A percentile compares a stretch with the other conserved stretches of the same genome.
Evolutionary conservation across 2,329 filamentous ascomycete species (phyloP).

Genomic region (Cladophialophora carrionii): DNA sequence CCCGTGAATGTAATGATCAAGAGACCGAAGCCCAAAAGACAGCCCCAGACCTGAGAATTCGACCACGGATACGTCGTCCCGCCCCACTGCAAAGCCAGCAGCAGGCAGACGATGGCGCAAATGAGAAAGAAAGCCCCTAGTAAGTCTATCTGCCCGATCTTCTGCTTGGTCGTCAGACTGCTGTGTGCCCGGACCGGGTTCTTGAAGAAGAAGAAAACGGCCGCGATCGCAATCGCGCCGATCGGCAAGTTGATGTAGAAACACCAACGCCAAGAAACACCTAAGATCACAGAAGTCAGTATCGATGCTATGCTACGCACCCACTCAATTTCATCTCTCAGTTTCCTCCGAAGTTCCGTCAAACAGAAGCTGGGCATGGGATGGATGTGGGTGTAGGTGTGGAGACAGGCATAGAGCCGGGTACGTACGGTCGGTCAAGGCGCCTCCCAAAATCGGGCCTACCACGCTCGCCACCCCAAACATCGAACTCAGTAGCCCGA

Average conservation of each 20-base stretch:
- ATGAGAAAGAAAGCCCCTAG: constrained; percentile 45
- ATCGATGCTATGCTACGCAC: not conserved
- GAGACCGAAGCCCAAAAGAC: constrained; percentile 39
- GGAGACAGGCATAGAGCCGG: constrained; percentile 42
- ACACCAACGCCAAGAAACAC: constrained; percentile 50
- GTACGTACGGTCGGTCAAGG: constrained; percentile 48
- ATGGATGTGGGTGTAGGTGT: constrained; percentile 42
- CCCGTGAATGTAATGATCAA: constrained; percentile 38
- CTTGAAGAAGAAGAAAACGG: constrained; percentile 42
- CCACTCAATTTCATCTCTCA: not conserved
- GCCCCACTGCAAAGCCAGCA: constrained; percentile 56
- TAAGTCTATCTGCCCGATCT: constrained; percentile 40
- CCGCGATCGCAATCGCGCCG: constrained; percentile 44
- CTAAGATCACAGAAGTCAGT: constrained; percentile 7
- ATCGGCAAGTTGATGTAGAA: constrained; percentile 50
- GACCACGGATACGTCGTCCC: constrained; percentile 53
- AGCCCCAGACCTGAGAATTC: constrained; percentile 55
- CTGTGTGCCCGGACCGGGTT: constrained; percentile 41
- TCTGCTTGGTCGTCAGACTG: constrained; percentile 32
- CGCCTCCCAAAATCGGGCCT: constrained; percentile 50
- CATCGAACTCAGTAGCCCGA: constrained; percentile 56
- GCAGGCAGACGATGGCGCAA: constrained; percentile 47
- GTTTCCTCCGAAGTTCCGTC: not conserved
- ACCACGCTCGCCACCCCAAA: constrained; percentile 58
- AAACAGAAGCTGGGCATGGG: too few relatives aligned